These are phyloP conservation scores for Hypsizygus ulmarius DNA, from an alignment of 1,284 basidiomycete genomes.

Conservation along the genomic window DNA sequence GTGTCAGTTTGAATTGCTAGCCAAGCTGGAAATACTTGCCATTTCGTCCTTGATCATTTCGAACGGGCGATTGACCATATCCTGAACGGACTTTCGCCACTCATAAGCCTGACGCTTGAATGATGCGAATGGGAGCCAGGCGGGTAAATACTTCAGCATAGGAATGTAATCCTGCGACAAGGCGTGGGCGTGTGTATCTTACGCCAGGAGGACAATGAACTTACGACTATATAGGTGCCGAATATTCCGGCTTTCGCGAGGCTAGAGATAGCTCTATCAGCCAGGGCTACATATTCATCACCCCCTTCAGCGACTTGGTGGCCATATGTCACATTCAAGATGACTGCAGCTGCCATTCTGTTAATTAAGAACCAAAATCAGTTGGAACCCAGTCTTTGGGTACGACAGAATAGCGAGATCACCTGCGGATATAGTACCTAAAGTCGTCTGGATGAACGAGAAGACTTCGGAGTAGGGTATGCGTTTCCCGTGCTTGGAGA, in stretches of 20 bases:
- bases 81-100: constrained; percentile 35
- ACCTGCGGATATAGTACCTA: constrained; percentile 35
- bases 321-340: constrained; percentile 41
- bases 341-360: constrained; percentile 37
- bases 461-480: constrained; percentile 35
- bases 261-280: constrained; percentile 35
- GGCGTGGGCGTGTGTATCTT: constrained; percentile 9
- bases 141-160: constrained; percentile 36
- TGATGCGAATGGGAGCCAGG: constrained; percentile 36
- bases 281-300: constrained; percentile 43
- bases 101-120: constrained; percentile 38
- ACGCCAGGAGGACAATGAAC: constrained; percentile 7
- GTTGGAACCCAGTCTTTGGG: not conserved
- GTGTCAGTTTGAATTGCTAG: not conserved
- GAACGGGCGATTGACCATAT: constrained; percentile 43
- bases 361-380: not conserved
- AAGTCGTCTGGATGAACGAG: constrained; percentile 35
- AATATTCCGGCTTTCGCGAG: constrained; percentile 40
- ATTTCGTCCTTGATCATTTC: constrained; percentile 35
- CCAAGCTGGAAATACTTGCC: constrained; percentile 17
- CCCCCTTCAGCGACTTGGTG: constrained; percentile 33
- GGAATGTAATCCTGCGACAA: constrained; percentile 35
- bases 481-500: constrained; percentile 37
- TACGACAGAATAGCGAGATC: not conserved
- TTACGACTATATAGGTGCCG: constrained; percentile 41